Base-by-base conservation (phyloP, 495 filamentous ascomycete genomes). In the Amniculicola lignicola region DNA sequence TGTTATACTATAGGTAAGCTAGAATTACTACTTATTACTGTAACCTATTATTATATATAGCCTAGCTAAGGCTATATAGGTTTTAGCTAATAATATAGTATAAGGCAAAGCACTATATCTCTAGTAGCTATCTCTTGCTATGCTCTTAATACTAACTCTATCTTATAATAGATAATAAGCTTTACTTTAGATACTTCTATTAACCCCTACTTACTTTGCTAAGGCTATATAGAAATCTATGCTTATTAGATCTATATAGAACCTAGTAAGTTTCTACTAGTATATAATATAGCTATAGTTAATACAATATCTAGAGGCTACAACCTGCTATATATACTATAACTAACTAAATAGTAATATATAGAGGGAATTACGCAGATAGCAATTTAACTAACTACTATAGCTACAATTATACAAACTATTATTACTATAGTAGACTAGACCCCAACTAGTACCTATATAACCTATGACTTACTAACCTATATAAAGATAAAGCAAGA, bases 401-500 rank as follows among this genome's bases (percentile, higher is more conserved):
- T 25, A 25, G 43, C 22, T 14, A 47, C 43, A 29, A 28, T 16
- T 47, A 47, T n/a, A 29, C 6, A 7, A 9, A 47, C 43, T 14
- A 15, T 27, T n/a, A 47, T 29, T 47, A 28, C 23, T 25, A 7
- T 39, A 22, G 35, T 36, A 23, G 33, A 15, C 12, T 11, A 25
- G 21, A 6, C 48, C 33, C 3, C 19, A 22, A 47, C n/a, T 33
- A 54, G 40, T 54, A 39, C 39, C 37, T 58, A 15, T 36, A 37
- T 15, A 36, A 58, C 46, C 36, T 58, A 16, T 11, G 46, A 36
- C 12, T 52, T 36, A 58, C 54, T 16, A 36, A 58, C 23, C 54
- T 47, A 9, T 62, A 49, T 5, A 38, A 62, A 40, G 73, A 75
- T 48, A 74, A 73, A 62, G 40, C 43, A 10, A 67, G 65, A 19